Evolutionary conservation across 108 stramenopile species (phyloP), one percentile per base, ranked within the genome.

Genomic region (Phaeodactylum tricornutum): DNA sequence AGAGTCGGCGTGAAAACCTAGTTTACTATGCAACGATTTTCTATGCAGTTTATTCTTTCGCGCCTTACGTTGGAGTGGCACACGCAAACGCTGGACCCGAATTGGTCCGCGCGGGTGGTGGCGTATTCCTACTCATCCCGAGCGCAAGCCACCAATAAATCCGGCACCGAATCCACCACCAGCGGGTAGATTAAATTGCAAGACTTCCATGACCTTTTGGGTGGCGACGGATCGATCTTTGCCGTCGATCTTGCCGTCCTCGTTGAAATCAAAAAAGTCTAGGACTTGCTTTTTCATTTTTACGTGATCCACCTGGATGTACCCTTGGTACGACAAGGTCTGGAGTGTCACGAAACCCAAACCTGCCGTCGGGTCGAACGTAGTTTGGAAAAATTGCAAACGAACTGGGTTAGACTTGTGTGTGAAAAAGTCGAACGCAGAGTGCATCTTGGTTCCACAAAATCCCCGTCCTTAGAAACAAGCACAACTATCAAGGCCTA

Each of bases 331-430:
- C 11, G 61, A 62, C 29, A 80, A 59, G 0, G 74, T 50, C 53
- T 88, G 87, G 39, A 88, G 20, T 16, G 45, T 56, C 5, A 81
- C 39, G 58, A 84, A 88, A 40, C 79, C 81, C 7, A 73, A 12
- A 34, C 87, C 87, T 46, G 22, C 15, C n/a, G n/a, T n/a, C n/a
- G n/a, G n/a, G n/a, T n/a, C n/a, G n/a, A n/a, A n/a, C n/a, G n/a
- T n/a, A n/a, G n/a, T n/a, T n/a, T n/a, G n/a, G n/a, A n/a, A n/a
- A n/a, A n/a, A 9, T 15, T 4, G 4, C n/a, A 32, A 49, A 32
- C n/a, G n/a, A n/a, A n/a, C n/a, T n/a, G n/a, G n/a, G n/a, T n/a
- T n/a, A n/a, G n/a, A n/a, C n/a, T n/a, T n/a, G n/a, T n/a, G n/a
- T n/a, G n/a, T n/a, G n/a, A n/a, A n/a, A n/a, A n/a, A n/a, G n/a